These are phyloP conservation scores for Penicillium paxilli DNA, from an alignment of 495 filamentous ascomycete species.

Conservation along the genomic window DNA sequence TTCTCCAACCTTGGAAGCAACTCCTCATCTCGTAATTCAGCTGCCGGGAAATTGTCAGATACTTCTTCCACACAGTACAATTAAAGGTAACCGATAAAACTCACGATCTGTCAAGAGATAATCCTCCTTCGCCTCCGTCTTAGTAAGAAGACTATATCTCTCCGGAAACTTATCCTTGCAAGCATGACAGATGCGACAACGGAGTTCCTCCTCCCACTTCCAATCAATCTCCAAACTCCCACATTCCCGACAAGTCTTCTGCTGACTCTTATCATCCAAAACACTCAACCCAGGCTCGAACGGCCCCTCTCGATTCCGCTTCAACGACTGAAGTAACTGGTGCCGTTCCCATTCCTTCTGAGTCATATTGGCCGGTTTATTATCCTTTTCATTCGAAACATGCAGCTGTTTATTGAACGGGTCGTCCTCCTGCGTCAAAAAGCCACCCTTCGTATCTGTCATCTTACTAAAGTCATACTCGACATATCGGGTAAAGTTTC, in stretches of 20 bases:
- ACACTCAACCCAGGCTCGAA: slow-evolving; percentile 85
- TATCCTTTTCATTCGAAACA: slow-evolving; percentile 45
- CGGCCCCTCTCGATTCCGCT: slow-evolving; percentile 72
- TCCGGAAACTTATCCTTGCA: slow-evolving; percentile 91
- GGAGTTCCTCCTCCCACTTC: slow-evolving; percentile 84
- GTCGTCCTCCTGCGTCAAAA: slow-evolving; percentile 84
- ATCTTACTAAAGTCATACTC: slow-evolving; percentile 98
- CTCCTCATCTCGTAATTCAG: slow-evolving; percentile 81
- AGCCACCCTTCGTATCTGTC: slow-evolving; percentile 96
- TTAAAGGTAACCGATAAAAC: slow-evolving; percentile 16
- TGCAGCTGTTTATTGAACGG: slow-evolving; percentile 80
- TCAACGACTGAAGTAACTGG: slow-evolving; percentile 66
- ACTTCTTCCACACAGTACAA: neutral
- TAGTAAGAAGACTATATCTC: slow-evolving; percentile 90
- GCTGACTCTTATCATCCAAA: slow-evolving; percentile 57
- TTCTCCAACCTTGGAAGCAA: slow-evolving; percentile 83
- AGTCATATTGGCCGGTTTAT: slow-evolving; percentile 86
- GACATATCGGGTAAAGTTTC: slow-evolving; percentile 87
- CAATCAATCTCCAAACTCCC: slow-evolving; percentile 84
- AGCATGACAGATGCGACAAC: slow-evolving; percentile 64
- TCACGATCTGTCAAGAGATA: slow-evolving; percentile 92
- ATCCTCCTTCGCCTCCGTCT: slow-evolving; percentile 93
- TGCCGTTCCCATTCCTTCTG: slow-evolving; percentile 88
- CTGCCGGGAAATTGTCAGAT: slow-evolving; percentile 35
- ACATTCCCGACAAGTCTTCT: slow-evolving; percentile 83